Conservation (phyloP, 2,329 filamentous ascomycete genomes). For the Tolypocladium tundrense region DNA sequence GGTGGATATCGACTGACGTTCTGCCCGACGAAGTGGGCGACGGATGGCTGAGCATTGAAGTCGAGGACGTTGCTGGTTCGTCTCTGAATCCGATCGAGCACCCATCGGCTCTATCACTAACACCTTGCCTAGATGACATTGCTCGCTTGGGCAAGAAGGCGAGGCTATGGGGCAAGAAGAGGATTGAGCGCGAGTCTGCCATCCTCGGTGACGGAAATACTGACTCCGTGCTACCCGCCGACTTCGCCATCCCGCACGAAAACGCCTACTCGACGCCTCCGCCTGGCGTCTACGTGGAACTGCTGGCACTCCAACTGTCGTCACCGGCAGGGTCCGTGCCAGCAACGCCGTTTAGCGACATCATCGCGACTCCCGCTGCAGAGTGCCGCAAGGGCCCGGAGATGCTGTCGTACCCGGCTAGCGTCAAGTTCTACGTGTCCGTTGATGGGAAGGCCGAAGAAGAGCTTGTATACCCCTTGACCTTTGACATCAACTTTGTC, state of each 20-base stretch:
- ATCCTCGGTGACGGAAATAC: slow-evolving; percentile 49
- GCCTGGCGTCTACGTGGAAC: slow-evolving; percentile 35
- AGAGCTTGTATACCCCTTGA: slow-evolving; percentile 34
- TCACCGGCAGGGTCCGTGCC: slow-evolving; percentile 31
- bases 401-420: slow-evolving; percentile 23
- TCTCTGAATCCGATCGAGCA: neutral
- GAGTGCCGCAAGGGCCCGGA: slow-evolving; percentile 23
- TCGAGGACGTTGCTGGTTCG: slow-evolving; percentile 37
- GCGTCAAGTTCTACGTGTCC: slow-evolving; percentile 22
- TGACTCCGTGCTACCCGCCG: slow-evolving; percentile 44
- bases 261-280: slow-evolving; percentile 38
- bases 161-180: slow-evolving; percentile 50
- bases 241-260: slow-evolving; percentile 53
- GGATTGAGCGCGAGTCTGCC: slow-evolving; percentile 48
- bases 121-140: slow-evolving; percentile 30
- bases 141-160: slow-evolving; percentile 42
- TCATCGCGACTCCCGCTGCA: slow-evolving; percentile 25
- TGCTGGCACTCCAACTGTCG: slow-evolving; percentile 41
- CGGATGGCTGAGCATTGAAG: slow-evolving; percentile 50
- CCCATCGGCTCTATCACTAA: neutral
- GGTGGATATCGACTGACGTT: slow-evolving; percentile 55
- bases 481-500: slow-evolving; percentile 53
- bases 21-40: slow-evolving; percentile 39
- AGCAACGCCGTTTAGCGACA: slow-evolving; percentile 32
- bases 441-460: slow-evolving; percentile 29